phyloP scores from a whole-genome alignment of 768 basidiomycete genomes.

The Suillus decipiens region DNA sequence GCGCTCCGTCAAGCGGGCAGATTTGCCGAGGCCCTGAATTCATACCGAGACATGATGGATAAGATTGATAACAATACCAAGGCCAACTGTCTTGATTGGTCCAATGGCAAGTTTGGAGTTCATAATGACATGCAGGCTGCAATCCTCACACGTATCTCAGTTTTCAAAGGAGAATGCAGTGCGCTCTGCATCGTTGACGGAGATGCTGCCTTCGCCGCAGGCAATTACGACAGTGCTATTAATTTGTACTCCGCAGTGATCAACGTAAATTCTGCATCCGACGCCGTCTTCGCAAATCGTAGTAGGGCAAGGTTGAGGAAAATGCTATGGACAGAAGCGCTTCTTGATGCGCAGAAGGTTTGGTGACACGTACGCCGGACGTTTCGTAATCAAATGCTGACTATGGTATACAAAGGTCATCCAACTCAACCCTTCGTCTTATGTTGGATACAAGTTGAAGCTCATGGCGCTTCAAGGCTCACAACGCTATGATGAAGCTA shows the following conservation, averaged over 20 bases:
- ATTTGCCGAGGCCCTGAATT: background rate
- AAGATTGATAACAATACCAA: background rate
- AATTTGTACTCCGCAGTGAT: constrained; percentile 18
- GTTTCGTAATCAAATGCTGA: background rate
- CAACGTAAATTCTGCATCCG: constrained; percentile 8
- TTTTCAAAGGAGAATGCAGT: background rate
- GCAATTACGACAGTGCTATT: constrained; percentile 17
- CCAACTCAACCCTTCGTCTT: constrained; percentile 14
- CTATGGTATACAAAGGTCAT: constrained; percentile 15
- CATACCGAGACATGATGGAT: background rate
- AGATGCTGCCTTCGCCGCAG: background rate
- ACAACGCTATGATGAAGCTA: constrained; percentile 16
- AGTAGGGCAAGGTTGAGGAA: constrained; percentile 9
- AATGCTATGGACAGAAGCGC: constrained; percentile 13
- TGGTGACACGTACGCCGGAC: background rate
- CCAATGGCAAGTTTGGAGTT: too few relatives aligned
- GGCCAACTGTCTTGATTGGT: background rate
- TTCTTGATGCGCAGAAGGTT: constrained; percentile 5
- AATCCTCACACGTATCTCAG: too few relatives aligned
- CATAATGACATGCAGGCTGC: too few relatives aligned
- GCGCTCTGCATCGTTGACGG: background rate
- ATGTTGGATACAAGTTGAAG: constrained; percentile 20
- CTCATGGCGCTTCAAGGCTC: constrained; percentile 12
- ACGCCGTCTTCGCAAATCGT: constrained; percentile 16
- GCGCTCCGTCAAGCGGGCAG: background rate